phyloP scores from a whole-genome alignment of 2,329 filamentous ascomycete genomes.

The Thelonectria blattea region DNA sequence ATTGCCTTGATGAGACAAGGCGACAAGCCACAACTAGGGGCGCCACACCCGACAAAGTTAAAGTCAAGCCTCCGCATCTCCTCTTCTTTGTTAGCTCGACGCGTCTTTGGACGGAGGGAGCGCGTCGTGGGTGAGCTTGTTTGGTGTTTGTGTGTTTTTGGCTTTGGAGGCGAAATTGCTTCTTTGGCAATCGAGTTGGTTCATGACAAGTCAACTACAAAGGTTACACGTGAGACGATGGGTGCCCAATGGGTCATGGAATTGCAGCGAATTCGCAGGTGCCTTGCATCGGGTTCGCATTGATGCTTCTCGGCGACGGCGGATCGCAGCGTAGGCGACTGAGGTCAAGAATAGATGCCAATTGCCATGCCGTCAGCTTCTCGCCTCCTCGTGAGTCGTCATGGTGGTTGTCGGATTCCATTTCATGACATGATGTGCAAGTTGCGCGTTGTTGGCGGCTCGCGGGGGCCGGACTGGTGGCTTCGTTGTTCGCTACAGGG shows the following conservation, averaged over 20 bases:
- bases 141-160: neutral
- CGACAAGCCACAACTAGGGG: slow-evolving; percentile 8
- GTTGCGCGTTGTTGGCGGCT: slow-evolving; percentile 6
- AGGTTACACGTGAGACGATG: neutral
- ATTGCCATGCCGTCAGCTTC: no score
- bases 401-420: neutral
- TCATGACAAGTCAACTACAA: neutral
- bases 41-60: slow-evolving; percentile 12
- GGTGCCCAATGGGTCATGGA: neutral
- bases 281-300: slow-evolving; percentile 36
- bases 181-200: neutral
- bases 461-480: slow-evolving; percentile 13
- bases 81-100: slow-evolving; percentile 13
- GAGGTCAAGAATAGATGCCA: no score
- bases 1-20: slow-evolving; percentile 4
- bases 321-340: no score
- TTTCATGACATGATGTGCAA: neutral
- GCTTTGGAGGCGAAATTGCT: neutral
- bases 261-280: slow-evolving; percentile 26
- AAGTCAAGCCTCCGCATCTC: neutral
- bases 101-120: neutral
- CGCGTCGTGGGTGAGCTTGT: slow-evolving; percentile 6
- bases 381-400: neutral
- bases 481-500: slow-evolving; percentile 17
- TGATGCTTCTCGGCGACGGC: neutral